Evolutionary conservation across 2,329 filamentous ascomycete genomes (phyloP).

Genomic region (Lecanicillium sp.): DNA sequence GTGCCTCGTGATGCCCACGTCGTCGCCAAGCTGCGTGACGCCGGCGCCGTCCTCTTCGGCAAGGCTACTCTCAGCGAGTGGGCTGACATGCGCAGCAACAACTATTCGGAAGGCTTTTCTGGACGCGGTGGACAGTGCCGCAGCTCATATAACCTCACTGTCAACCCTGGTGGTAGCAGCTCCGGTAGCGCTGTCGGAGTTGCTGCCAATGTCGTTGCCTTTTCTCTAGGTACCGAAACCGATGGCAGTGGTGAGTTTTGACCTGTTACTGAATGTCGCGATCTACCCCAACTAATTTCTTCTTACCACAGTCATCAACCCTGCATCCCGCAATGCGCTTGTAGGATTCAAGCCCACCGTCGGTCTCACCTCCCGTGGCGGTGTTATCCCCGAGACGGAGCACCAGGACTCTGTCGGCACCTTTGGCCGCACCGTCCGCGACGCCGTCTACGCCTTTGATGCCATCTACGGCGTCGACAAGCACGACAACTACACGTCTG

Average conservation of each 20-base stretch:
- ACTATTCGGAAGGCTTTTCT: conserved; percentile 62
- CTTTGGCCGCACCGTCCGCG: conserved; percentile 60
- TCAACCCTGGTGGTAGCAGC: conserved; percentile 61
- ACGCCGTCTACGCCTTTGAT: conserved; percentile 59
- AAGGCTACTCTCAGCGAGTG: conserved; percentile 67
- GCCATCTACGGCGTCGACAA: conserved; percentile 58
- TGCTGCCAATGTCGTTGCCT: conserved; percentile 52
- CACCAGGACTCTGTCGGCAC: conserved; percentile 64
- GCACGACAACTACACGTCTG: conserved; percentile 58
- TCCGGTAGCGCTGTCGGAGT: conserved; percentile 60
- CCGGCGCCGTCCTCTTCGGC: conserved; percentile 62
- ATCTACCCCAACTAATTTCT: too few species aligned
- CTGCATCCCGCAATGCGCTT: conserved; percentile 59
- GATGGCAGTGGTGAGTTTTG: conserved; percentile 52
- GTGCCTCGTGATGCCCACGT: conserved; percentile 63
- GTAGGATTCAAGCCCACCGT: conserved; percentile 73
- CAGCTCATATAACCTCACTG: conserved; percentile 60
- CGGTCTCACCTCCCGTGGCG: conserved; percentile 58
- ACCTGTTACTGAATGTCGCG: neutral
- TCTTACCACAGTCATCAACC: conserved; percentile 64
- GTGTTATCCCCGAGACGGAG: conserved; percentile 57
- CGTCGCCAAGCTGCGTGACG: conserved; percentile 51
- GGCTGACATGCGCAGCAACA: conserved; percentile 62
- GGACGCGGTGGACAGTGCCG: conserved; percentile 55
- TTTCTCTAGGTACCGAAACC: conserved; percentile 67